Evolutionary conservation across 495 filamentous ascomycete species (phyloP), one percentile per base, ranked within the genome.

Genomic region (Tirmania nivea): DNA sequence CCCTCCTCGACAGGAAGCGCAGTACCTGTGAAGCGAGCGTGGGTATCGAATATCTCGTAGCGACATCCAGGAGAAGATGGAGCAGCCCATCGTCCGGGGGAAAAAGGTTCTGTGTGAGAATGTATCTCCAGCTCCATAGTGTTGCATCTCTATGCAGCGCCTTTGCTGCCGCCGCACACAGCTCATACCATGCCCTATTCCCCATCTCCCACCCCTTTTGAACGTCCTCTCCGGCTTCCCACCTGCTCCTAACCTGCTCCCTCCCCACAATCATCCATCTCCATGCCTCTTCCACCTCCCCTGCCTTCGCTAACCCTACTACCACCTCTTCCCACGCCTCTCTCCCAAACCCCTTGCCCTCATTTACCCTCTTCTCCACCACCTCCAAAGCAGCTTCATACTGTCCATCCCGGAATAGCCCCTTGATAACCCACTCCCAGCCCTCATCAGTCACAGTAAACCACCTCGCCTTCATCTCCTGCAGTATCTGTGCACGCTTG

Each of bases 281-380:
- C 47, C 84, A 65, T 10, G 85, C 80, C 59, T 87, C 83, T 51
- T 88, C 81, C 25, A 86, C 68, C 61, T 92, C 88, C 10, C 76
- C 75, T 36, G 73, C 68, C 25, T 79, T 77, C 55, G 76, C 79
- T 39, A 94, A 73, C 31, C 71, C 73, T 57, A 80, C 83, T 48
- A 86, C 71, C 35, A 86, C 71, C 54, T 84, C 73, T 60, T 86
- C 83, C 58, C 80, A 77, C 10, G 94, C 70, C 84, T 85, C 94
- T 5, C 64, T 56, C 42, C 80, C 73, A 8, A 89, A 62, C 7
- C 56, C 49, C 7, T 76, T 71, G 1, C 73, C 71, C 37, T 76
- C 70, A 39, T 67, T 67, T 48, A 6, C 39, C 74, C 92, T 78
- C 31, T 72, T 63, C 16, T 82, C 78, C 47, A 94, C 62, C 55